Base-by-base conservation (phyloP, 2,329 filamentous ascomycete genomes). In the Cladosporium phlei region DNA sequence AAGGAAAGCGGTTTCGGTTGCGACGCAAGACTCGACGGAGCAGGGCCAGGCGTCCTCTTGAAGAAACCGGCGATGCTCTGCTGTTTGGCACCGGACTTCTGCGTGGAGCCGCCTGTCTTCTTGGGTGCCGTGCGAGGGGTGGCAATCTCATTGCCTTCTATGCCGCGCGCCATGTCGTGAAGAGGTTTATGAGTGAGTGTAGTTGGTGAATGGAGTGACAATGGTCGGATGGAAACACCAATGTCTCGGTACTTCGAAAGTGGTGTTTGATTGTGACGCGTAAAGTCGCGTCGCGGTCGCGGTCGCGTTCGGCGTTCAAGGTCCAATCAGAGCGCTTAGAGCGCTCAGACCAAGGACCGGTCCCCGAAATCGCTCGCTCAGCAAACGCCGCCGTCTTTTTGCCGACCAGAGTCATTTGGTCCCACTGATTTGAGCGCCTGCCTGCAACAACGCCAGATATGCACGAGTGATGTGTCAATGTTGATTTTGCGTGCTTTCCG, bases 31-130 rank as follows among this genome's bases (percentile, higher is more conserved):
- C 73, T 73, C 20, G 74, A 70, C 14, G 72, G 72, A 11, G 73
- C 52, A 51, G 55, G 62, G 16, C 32, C 46, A 43, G 46, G 38
- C 7, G 37, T 40, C 17, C 54, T 55, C 63, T 76, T 88, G 60
- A 91, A 91, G 75, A 93, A 93, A 33, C 85, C 85, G 27, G 88
- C 72, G 50, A 93, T 88, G 44, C 83, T 86, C 63, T 74, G 76
- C 61, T 87, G 83, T 59, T 79, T 82, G 60, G 81, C 82, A 52
- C 70, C 66, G 16, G 71, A 68, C 50, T 77, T 76, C 9, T 67
- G 10, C 68, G 49, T 40, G 48, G 66, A 34, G 34, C 67, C 49
- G 16, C 39, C 66, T 32, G 69, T 62, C 58, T 78, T 77, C 59
- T 69, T 59, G 6, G 68, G 67, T 21, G 66, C 59, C 29, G 70